These are phyloP conservation scores for Exserohilum rostratum DNA, from an alignment of 2,329 filamentous ascomycete genomes.

Conservation along the genomic window DNA sequence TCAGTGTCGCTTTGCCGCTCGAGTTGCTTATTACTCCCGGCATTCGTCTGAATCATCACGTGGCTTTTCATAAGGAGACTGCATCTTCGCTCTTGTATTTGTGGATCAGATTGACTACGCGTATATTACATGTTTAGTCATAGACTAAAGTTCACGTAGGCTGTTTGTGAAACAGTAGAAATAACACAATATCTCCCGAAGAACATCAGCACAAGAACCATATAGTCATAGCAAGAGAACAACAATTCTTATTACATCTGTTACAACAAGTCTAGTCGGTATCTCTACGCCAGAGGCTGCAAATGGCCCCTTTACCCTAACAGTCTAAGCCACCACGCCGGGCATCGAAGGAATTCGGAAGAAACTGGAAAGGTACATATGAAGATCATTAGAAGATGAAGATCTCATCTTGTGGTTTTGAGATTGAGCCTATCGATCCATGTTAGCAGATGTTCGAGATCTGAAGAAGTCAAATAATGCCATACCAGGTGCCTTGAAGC, in stretches of 20 bases:
- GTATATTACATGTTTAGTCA: too few relatives aligned
- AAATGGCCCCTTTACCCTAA: background rate
- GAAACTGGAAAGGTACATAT: background rate
- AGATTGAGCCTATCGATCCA: constrained; percentile 5
- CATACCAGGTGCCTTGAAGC: constrained; percentile 23
- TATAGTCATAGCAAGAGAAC: too few relatives aligned
- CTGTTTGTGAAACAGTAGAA: too few relatives aligned
- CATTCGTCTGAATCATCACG: too few relatives aligned
- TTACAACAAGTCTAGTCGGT: background rate
- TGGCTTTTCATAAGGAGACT: too few relatives aligned
- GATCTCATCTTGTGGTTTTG: constrained; percentile 20
- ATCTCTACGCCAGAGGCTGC: background rate
- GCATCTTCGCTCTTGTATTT: too few relatives aligned
- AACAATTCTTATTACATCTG: background rate
- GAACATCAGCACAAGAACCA: too few relatives aligned
- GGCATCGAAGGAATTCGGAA: background rate
- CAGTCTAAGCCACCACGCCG: background rate
- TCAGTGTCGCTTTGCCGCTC: too few relatives aligned
- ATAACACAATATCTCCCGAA: too few relatives aligned
- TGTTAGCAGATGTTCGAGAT: background rate
- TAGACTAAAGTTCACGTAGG: too few relatives aligned
- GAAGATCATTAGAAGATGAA: constrained; percentile 12
- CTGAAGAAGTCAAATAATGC: background rate
- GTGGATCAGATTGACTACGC: too few relatives aligned
- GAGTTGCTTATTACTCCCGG: too few relatives aligned